Evolutionary conservation across 2,329 filamentous ascomycete genomes (phyloP), one percentile per base, ranked within the genome.

Genomic region (Pyrenophora teres): DNA sequence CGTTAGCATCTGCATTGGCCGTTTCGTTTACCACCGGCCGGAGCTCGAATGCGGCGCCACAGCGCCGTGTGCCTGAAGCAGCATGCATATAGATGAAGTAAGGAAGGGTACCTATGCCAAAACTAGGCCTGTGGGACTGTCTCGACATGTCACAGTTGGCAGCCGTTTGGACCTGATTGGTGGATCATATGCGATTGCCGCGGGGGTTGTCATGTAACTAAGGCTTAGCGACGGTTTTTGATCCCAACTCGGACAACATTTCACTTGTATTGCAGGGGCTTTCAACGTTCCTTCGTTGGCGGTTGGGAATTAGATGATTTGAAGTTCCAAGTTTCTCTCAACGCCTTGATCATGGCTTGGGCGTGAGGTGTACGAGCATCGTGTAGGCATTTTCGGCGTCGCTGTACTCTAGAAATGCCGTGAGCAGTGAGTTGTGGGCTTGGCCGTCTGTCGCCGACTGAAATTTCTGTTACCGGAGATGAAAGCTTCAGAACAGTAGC

Each of bases 11-110:
- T 32, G 48, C 47, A 59, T 49, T 54, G 48, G 43, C 60, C 56
- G 62, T 68, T 65, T 67, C 64, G 64, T 64, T 62, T 64, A 60
- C 55, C 58, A 57, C 54, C 54, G 45, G 53, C 53, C 51, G 56
- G 54, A 60, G 60, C 51, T 54, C 41, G 52, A 59, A 47, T 45
- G 46, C 41, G 42, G 52, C 56, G 56, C 50, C 54, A 57, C 59
- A 52, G 48, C 41, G 43, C 54, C 49, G 46, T 56, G 57, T 57
- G 64, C 60, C 52, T 64, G 51, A 47, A 59, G 57, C 54, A 36
- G 52, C 52, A 58, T 55, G 54, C 52, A 52, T 40, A 59, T 55
- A 60, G 41, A 64, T 62, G 52, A 50, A 46, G 49, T 46, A 53
- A 62, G 56, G 52, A 59, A 50, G 52, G 50, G 48, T 53, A 31